These are phyloP conservation scores for Candida patagonica DNA, from an alignment of 805 yeast species.

Conservation along the genomic window DNA sequence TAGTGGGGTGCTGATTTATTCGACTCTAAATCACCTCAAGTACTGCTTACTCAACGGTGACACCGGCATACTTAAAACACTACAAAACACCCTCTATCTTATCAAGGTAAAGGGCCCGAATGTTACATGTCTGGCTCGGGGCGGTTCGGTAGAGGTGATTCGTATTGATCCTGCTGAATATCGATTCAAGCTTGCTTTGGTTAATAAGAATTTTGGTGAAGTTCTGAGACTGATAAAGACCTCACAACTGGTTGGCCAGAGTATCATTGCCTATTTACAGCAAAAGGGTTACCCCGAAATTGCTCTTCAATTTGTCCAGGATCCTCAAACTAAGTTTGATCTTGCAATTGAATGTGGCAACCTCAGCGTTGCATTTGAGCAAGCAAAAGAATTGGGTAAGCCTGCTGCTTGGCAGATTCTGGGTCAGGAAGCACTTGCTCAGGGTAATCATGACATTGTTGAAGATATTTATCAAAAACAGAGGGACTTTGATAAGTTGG, in stretches of 20 bases:
- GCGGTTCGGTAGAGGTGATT: constrained; percentile 71
- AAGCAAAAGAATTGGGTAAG: constrained; percentile 70
- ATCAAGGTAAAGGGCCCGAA: constrained; percentile 58
- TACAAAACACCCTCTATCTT: constrained; percentile 80
- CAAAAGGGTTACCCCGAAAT: constrained; percentile 95
- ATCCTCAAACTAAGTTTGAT: constrained; percentile 92
- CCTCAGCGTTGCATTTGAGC: constrained; percentile 74
- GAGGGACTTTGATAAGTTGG: constrained; percentile 76
- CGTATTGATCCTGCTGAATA: constrained; percentile 93
- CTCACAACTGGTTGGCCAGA: constrained; percentile 93
- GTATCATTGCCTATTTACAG: constrained; percentile 89
- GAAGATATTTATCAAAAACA: constrained; percentile 86
- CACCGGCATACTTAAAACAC: constrained; percentile 85
- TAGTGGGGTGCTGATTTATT: constrained; percentile 78
- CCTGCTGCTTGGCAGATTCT: constrained; percentile 69
- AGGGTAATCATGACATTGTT: constrained; percentile 78
- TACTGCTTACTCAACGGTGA: constrained; percentile 92
- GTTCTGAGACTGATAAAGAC: constrained; percentile 80
- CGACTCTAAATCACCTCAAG: constrained; percentile 93
- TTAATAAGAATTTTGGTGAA: constrained; percentile 83
- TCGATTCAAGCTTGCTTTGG: constrained; percentile 87
- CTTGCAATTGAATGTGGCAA: constrained; percentile 92
- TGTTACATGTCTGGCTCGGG: constrained; percentile 75
- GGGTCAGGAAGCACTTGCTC: constrained; percentile 77
- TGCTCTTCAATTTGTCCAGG: constrained; percentile 94